A percentile compares a stretch with the other conserved stretches of the same genome.
Evolutionary conservation across 768 basidiomycete species (phyloP).

Genomic region (Amanita subjunquillea): DNA sequence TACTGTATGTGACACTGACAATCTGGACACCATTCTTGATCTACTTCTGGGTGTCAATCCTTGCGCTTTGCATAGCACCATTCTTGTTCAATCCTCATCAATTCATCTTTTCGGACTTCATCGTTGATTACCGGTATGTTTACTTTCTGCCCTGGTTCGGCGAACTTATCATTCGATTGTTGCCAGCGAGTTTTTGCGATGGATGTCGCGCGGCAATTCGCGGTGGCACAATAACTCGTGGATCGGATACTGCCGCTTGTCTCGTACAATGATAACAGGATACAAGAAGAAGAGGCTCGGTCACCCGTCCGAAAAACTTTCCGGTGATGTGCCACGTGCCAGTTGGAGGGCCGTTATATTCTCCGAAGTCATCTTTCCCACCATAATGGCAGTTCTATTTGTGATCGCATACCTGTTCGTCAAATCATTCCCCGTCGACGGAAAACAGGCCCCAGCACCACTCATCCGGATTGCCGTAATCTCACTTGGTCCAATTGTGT

Average conservation of each 20-base stretch:
- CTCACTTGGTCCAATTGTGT: conserved; percentile 89
- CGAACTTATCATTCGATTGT: conserved; percentile 4
- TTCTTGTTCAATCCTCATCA: conserved; percentile 99
- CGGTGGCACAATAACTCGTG: conserved; percentile 96
- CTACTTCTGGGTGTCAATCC: conserved; percentile 97
- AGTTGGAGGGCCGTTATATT: conserved; percentile 85
- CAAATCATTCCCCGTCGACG: conserved; percentile 71
- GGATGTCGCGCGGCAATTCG: conserved; percentile 99
- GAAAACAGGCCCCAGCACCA: conserved; percentile 64
- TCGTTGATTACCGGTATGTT: conserved; percentile 85
- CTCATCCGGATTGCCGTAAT: conserved; percentile 91
- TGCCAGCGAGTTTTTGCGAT: conserved; percentile 86
- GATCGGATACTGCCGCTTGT: conserved; percentile 98
- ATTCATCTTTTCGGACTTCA: conserved; percentile 93
- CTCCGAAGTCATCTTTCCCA: conserved; percentile 80
- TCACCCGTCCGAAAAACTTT: conserved; percentile 94
- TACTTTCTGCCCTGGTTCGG: neutral
- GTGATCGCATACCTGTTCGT: conserved; percentile 88
- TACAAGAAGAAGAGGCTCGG: conserved; percentile 98
- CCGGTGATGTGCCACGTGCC: conserved; percentile 90
- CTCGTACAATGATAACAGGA: conserved; percentile 98
- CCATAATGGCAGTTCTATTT: conserved; percentile 79
- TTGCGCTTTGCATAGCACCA: conserved; percentile 86
- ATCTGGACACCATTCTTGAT: conserved; percentile 89
- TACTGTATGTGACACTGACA: conserved; percentile 89